Evolutionary conservation across 352 stramenopile species (phyloP).

Genomic region (Pythium folliculosum): DNA sequence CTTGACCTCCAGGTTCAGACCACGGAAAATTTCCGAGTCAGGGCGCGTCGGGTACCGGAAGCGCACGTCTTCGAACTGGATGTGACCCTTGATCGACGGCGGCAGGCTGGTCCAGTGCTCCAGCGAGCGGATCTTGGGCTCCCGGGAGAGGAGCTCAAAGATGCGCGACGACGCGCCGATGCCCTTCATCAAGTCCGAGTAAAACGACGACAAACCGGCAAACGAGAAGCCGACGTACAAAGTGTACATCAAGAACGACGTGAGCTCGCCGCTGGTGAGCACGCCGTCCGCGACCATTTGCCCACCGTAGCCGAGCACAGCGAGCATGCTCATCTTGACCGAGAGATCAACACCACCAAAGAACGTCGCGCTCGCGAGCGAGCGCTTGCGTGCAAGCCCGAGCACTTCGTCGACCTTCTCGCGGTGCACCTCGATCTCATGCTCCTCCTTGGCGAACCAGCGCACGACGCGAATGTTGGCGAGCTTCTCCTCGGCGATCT

Average conservation of each 20-base stretch:
- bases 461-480: slow-evolving; percentile 92
- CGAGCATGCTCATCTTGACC: slow-evolving; percentile 89
- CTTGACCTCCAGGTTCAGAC: slow-evolving; percentile 64
- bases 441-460: slow-evolving; percentile 83
- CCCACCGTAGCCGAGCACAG: slow-evolving; percentile 91
- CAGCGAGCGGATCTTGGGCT: slow-evolving; percentile 57
- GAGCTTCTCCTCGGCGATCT: slow-evolving; percentile 93
- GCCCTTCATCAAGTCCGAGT: slow-evolving; percentile 90
- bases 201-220: slow-evolving; percentile 90
- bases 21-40: slow-evolving; percentile 53
- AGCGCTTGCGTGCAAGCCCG: slow-evolving; percentile 63
- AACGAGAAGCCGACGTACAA: slow-evolving; percentile 91
- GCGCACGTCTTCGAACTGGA: slow-evolving; percentile 84
- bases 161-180: slow-evolving; percentile 88
- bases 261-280: slow-evolving; percentile 90
- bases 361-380: slow-evolving; percentile 79
- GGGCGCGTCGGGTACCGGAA: slow-evolving; percentile 72
- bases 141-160: slow-evolving; percentile 90
- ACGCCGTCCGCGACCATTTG: slow-evolving; percentile 85
- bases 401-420: slow-evolving; percentile 68
- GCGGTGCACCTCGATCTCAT: slow-evolving; percentile 65
- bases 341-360: slow-evolving; percentile 84
- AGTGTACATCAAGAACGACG: slow-evolving; percentile 93
- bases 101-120: slow-evolving; percentile 34
- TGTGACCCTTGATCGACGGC: slow-evolving; percentile 46